These are phyloP conservation scores for Sphagnum tenellum DNA, from an alignment of 225 moss, liverwort and hornwort genomes.

Conservation along the genomic window DNA sequence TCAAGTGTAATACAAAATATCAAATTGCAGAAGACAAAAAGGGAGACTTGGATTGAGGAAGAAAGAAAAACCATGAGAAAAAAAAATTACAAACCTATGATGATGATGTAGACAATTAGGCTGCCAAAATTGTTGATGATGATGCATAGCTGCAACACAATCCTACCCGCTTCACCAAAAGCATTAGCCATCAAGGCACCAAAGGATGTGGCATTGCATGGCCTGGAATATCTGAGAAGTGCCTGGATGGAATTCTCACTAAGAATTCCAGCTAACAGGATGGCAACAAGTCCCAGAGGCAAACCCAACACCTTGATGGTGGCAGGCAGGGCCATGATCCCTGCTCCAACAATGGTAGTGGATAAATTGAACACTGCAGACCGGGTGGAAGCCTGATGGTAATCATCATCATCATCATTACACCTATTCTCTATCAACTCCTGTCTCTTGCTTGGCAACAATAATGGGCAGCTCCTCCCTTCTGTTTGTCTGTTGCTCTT, in stretches of 20 bases:
- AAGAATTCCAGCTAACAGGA: slow-evolving; percentile 57
- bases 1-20: too few relatives aligned
- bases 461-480: slow-evolving; percentile 5
- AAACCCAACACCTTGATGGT: slow-evolving; percentile 83
- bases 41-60: too few relatives aligned
- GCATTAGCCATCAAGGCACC: slow-evolving; percentile 77
- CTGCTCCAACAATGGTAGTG: slow-evolving; percentile 91
- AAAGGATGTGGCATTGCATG: slow-evolving; percentile 58
- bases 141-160: slow-evolving; percentile 62
- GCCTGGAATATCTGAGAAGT: slow-evolving; percentile 59
- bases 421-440: slow-evolving; percentile 15
- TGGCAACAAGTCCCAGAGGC: slow-evolving; percentile 58
- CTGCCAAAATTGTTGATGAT: slow-evolving; percentile 77
- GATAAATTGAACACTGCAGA: slow-evolving; percentile 85
- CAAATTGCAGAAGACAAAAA: too few relatives aligned
- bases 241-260: slow-evolving; percentile 66
- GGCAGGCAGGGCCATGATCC: slow-evolving; percentile 84
- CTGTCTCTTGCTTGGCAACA: slow-evolving; percentile 58
- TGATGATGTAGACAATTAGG: slow-evolving; percentile 93
- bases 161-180: slow-evolving; percentile 41
- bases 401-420: slow-evolving; percentile 48
- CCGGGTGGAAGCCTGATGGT: slow-evolving; percentile 52
- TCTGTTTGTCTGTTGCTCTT: too few relatives aligned
- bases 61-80: too few relatives aligned
- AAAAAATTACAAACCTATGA: slow-evolving; percentile 56